Evolutionary conservation across 352 stramenopile genomes (phyloP).

Genomic region (Plasmopara halstedii): DNA sequence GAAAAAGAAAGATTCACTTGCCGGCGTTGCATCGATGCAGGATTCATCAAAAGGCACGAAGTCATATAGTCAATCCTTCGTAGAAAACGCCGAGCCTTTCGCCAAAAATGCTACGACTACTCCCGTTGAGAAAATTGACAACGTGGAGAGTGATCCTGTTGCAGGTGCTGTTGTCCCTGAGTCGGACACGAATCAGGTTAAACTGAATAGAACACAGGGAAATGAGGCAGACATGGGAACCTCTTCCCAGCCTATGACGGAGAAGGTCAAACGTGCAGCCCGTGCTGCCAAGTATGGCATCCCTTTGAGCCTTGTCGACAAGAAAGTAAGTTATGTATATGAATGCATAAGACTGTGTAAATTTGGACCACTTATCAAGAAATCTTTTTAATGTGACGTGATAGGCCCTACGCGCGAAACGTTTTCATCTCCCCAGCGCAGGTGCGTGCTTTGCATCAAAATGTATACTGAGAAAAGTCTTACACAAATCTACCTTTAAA

Average conservation of each 20-base stretch:
- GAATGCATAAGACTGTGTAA: not conserved
- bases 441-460: conserved; percentile 12
- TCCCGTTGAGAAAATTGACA: conserved; percentile 11
- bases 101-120: not conserved
- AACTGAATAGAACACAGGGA: conserved; percentile 5
- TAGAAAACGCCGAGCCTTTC: conserved; percentile 17
- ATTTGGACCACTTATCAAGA: not conserved
- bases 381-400: conserved; percentile 1
- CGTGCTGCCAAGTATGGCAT: conserved; percentile 79
- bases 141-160: conserved; percentile 1
- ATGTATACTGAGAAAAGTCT: not conserved
- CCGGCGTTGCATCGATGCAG: conserved; percentile 1
- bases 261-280: conserved; percentile 72
- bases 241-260: conserved; percentile 31
- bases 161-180: conserved; percentile 4
- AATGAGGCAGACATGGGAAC: conserved; percentile 9
- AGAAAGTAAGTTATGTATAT: conserved; percentile 38
- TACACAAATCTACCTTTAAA: conserved; percentile 10
- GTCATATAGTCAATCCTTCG: conserved; percentile 1
- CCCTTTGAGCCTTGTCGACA: conserved; percentile 59
- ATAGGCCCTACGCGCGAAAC: conserved; percentile 68
- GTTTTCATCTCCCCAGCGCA: conserved; percentile 52
- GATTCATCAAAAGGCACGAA: conserved; percentile 18
- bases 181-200: conserved; percentile 5
- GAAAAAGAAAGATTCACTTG: conserved; percentile 19